Evolutionary conservation across 345 rosid genomes (phyloP).

Genomic region (Populus tremula): DNA sequence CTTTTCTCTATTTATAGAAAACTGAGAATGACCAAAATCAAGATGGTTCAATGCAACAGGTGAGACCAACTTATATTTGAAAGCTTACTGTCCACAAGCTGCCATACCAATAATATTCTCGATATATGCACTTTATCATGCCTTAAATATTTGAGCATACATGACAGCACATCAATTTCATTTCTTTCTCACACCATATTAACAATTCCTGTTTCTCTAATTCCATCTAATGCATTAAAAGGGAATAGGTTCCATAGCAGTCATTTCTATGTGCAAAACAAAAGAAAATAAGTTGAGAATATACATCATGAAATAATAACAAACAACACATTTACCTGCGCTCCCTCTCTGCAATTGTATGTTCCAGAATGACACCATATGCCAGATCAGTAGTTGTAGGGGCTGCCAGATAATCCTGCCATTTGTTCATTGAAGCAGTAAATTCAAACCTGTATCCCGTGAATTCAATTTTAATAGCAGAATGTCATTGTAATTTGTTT

Average conservation of each 20-base stretch:
- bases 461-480: neutral
- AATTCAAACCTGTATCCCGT: constrained; percentile 14
- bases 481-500: neutral
- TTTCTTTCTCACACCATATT: neutral
- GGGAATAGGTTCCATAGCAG: neutral
- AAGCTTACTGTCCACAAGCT: neutral
- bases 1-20: neutral
- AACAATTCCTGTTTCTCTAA: neutral
- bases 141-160: neutral
- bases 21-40: neutral
- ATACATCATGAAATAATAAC: neutral
- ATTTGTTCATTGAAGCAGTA: constrained; percentile 14
- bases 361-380: constrained; percentile 78
- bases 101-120: neutral
- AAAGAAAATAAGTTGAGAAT: neutral
- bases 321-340: constrained; percentile 62
- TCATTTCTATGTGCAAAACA: neutral
- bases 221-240: neutral
- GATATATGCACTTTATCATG: neutral
- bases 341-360: constrained; percentile 91
- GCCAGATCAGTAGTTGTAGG: constrained; percentile 80
- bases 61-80: neutral
- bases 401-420: constrained; percentile 86
- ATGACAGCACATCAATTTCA: neutral
- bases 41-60: neutral